Conservation (phyloP, 2,329 filamentous ascomycete genomes). For the Magnaporthiopsis incrustans region DNA sequence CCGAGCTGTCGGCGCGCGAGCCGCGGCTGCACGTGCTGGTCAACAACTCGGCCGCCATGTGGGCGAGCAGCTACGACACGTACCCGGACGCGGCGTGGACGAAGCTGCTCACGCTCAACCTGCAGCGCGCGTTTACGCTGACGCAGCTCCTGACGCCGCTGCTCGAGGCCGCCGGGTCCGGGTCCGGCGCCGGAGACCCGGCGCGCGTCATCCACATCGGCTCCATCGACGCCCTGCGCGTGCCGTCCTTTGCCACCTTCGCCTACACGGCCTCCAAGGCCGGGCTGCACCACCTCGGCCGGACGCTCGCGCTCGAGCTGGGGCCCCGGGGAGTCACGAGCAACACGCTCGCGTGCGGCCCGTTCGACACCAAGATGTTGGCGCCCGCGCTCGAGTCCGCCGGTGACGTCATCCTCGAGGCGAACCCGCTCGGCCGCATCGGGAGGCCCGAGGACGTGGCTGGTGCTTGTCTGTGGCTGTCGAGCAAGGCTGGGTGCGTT, state of each 20-base stretch:
- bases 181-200: slow-evolving; percentile 28
- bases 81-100: slow-evolving; percentile 53
- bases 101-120: slow-evolving; percentile 54
- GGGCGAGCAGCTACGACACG: slow-evolving; percentile 51
- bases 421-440: slow-evolving; percentile 59
- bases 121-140: slow-evolving; percentile 61
- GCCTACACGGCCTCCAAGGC: slow-evolving; percentile 56
- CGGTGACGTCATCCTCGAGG: slow-evolving; percentile 43
- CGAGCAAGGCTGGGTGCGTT: slow-evolving; percentile 53
- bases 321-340: slow-evolving; percentile 52
- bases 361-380: slow-evolving; percentile 65
- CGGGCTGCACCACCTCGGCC: slow-evolving; percentile 54
- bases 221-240: slow-evolving; percentile 52
- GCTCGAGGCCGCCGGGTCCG: slow-evolving; percentile 36
- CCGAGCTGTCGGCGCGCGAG: slow-evolving; percentile 41
- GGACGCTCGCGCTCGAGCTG: slow-evolving; percentile 51
- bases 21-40: slow-evolving; percentile 51
- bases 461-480: slow-evolving; percentile 62
- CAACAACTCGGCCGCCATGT: slow-evolving; percentile 59
- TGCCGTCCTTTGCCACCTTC: slow-evolving; percentile 50
- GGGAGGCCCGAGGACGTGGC: slow-evolving; percentile 62
- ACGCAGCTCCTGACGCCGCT: slow-evolving; percentile 54
- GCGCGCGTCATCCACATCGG: slow-evolving; percentile 58
- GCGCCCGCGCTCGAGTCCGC: slow-evolving; percentile 48
- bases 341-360: slow-evolving; percentile 65